phyloP scores from a whole-genome alignment of 2,329 filamentous ascomycete genomes.

The Xylaria sp. region DNA sequence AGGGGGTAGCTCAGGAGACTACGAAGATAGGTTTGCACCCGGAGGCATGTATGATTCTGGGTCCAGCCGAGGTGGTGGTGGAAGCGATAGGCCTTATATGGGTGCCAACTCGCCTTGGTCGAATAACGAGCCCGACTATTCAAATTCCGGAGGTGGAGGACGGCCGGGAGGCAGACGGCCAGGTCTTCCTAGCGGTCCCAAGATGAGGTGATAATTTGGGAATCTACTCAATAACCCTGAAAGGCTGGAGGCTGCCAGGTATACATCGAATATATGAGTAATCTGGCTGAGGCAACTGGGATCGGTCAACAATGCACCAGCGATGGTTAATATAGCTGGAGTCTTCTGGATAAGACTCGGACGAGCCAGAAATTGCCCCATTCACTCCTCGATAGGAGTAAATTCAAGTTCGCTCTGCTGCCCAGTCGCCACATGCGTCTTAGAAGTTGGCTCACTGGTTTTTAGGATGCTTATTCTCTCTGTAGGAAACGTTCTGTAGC shows the following conservation, averaged over 20 bases:
- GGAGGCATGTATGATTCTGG: slow-evolving; percentile 58
- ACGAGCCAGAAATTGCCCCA: slow-evolving; percentile 1
- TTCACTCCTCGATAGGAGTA: background rate
- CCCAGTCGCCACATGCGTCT: background rate
- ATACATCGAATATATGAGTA: background rate
- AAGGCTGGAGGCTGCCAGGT: background rate
- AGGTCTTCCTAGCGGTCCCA: slow-evolving; percentile 53
- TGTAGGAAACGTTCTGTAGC: slow-evolving; percentile 8
- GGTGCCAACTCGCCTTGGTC: slow-evolving; percentile 62
- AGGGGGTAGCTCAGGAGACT: slow-evolving; percentile 52
- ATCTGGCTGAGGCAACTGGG: background rate
- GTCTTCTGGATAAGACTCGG: slow-evolving; percentile 2
- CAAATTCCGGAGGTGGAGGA: slow-evolving; percentile 53
- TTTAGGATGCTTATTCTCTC: slow-evolving; percentile 15
- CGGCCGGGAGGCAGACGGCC: slow-evolving; percentile 52
- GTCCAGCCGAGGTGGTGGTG: slow-evolving; percentile 26
- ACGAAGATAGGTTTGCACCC: slow-evolving; percentile 61
- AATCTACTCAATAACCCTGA: background rate
- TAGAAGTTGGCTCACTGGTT: slow-evolving; percentile 10
- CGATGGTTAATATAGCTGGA: background rate
- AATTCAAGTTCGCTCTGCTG: background rate
- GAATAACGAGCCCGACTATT: slow-evolving; percentile 55
- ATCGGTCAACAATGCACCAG: slow-evolving; percentile 17
- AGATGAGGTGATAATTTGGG: slow-evolving; percentile 54
- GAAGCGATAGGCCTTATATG: slow-evolving; percentile 55